phyloP scores from a whole-genome alignment of 2,329 filamentous ascomycete species.

The Colletotrichum ledebouriae region DNA sequence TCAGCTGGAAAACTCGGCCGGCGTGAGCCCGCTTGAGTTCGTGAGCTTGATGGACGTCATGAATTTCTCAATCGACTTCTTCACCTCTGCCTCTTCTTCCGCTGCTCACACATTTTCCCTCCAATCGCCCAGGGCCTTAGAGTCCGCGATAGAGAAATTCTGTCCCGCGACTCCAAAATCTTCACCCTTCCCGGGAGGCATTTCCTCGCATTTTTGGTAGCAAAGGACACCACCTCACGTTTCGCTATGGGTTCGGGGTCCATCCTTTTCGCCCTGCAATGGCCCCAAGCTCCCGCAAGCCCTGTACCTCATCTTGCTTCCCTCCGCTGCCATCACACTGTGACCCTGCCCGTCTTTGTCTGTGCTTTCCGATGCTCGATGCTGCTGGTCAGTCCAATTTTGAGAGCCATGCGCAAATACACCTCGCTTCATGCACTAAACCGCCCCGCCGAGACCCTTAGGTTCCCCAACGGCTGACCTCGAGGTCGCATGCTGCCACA shows the following conservation, averaged over 20 bases:
- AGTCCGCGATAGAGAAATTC: neutral
- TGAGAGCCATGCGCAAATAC: neutral
- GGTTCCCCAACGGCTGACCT: conserved; percentile 4
- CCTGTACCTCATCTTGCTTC: conserved; percentile 1
- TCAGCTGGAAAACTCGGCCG: conserved; percentile 8
- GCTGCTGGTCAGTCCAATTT: neutral
- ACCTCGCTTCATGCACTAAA: conserved; percentile 25
- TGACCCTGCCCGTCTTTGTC: neutral
- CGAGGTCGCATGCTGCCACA: neutral
- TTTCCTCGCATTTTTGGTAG: neutral
- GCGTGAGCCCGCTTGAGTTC: neutral
- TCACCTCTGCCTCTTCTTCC: no score
- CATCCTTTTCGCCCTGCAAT: conserved; percentile 19
- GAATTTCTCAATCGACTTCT: no score
- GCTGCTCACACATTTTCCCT: neutral
- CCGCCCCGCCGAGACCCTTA: conserved; percentile 8
- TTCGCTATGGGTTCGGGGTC: conserved; percentile 14
- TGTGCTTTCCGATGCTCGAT: conserved; percentile 14
- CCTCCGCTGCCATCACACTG: neutral
- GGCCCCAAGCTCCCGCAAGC: conserved; percentile 15
- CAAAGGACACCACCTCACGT: conserved; percentile 15
- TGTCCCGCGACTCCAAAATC: conserved; percentile 12
- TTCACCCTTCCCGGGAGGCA: neutral
- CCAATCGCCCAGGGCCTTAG: neutral
- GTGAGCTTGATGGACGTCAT: no score